Base-by-base conservation (phyloP, 1,284 basidiomycete species). In the Ceratobasidium sp. region DNA sequence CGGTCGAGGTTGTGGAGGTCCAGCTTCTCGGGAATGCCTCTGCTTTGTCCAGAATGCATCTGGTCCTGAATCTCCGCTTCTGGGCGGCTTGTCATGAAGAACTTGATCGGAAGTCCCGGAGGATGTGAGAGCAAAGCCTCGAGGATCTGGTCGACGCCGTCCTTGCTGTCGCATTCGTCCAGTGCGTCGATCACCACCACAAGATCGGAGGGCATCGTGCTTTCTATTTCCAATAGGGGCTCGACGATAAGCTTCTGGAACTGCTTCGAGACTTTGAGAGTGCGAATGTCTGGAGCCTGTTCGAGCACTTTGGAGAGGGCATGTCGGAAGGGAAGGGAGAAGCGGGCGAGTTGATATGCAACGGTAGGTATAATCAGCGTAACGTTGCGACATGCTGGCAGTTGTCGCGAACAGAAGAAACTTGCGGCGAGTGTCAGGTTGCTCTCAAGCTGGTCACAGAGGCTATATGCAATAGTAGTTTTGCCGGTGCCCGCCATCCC, bases 101-200 rank as follows among this genome's bases (percentile, higher is more conserved):
- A 43, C 38, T 26, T 59, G 35, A 63, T 6, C n/a, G 61, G 61
- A 1, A 64, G n/a, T 21, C 6, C 47, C 2, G 23, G 44, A 9
- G 62, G 7, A 26, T 41, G 26, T 30, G 16, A 5, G 9, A 47
- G 21, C 14, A 35, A n/a, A 23, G 26, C n/a, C n/a, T 38, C 46
- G 8, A 64, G 44, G 8, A 64, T 23, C 3, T 32, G 44, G 43
- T 30, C 26, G 30, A 64, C 62, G 4, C 28, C 62, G 4, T 30
- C n/a, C 1, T 35, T n/a, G n/a, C 32, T 21, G 0, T 66, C 63
- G 32, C 63, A 66, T 35, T 66, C 44, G 49, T 66, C 63, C 13
- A 54, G 63, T 14, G 28, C 63, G 21, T 66, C 63, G n/a, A 66
- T 52, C 2, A 66, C 47, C 2, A 66, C 21, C 3, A 52, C 63